Evolutionary conservation across 106 monocot genomes (phyloP), one percentile per base, ranked within the genome.

Genomic region (Acorus gramineus): DNA sequence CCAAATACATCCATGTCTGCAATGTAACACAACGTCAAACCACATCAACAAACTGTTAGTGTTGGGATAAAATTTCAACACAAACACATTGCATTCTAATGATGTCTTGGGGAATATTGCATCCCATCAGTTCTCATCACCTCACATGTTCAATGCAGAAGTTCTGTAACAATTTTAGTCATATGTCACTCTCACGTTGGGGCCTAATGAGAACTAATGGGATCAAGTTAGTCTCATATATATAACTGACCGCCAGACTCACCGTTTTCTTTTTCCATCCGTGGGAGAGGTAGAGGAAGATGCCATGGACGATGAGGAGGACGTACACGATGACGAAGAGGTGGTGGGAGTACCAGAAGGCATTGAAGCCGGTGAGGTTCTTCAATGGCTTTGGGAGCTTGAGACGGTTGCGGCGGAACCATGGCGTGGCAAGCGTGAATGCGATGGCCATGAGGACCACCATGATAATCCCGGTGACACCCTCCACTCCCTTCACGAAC

Each of bases 331-430:
- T 63, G 64, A 94, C 80, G 60, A 94, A 86, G 43, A 89, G 77
- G 67, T 94, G 93, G 64, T 94, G 93, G 2, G 89, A 85, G 83
- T 93, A 93, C 93, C 93, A 93, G 74, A 93, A 93, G 45, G 93
- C 93, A 57, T 89, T 94, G 81, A 94, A 94, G 0, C 93, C 93
- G 4, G 86, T 89, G 9, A 94, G 72, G 8, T 77, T 74, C 4
- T 77, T 81, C 5, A 94, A 14, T 3, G 79, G 84, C 2, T 65
- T 56, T 44, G 86, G 86, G 46, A 86, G 86, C 9, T 73, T 79
- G 11, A 94, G 52, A 2, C 76, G 55, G 46, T 73, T 77, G 12
- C 89, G 76, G 43, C 93, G 81, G 50, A 94, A 84, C 86, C 84
- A 94, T 0, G 93, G 93, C 7, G 79, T 81, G 52, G 93, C 93